Percentiles rank a stretch among this genome's conserved stretches.
phyloP scores from a whole-genome alignment of 345 rosid species.

The Acer negundo region DNA sequence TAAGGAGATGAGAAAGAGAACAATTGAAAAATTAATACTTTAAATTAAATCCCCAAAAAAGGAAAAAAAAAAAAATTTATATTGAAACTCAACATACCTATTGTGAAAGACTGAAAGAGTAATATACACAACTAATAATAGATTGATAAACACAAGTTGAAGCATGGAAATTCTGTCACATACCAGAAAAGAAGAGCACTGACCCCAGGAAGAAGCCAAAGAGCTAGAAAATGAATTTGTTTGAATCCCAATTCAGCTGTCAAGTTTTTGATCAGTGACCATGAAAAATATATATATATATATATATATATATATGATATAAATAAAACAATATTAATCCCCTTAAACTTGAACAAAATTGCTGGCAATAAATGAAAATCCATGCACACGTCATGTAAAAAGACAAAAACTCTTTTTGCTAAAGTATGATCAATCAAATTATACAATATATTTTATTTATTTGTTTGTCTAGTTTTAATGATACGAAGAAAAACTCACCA shows the following conservation, averaged over 20 bases:
- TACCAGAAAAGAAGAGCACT: not conserved
- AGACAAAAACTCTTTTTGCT: slow-evolving; percentile 19
- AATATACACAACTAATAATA: not conserved
- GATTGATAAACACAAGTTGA: not conserved
- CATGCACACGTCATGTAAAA: slow-evolving; percentile 29
- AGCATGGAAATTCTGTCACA: not conserved
- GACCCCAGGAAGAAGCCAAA: not conserved
- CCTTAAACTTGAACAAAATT: slow-evolving; percentile 25
- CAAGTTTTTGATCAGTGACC: not conserved
- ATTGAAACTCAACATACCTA: not conserved
- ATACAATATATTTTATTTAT: no score
- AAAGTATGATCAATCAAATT: no score
- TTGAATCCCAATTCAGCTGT: not conserved
- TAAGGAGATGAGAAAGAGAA: slow-evolving; percentile 33
- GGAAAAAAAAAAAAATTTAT: not conserved
- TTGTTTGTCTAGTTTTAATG: not conserved
- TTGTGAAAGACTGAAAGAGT: not conserved
- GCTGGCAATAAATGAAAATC: slow-evolving; percentile 23
- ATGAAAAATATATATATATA: no score
- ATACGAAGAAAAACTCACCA: slow-evolving; percentile 29
- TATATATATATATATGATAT: no score
- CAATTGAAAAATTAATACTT: slow-evolving; percentile 19
- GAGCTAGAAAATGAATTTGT: not conserved
- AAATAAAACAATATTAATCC: not conserved
- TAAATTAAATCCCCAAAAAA: slow-evolving; percentile 13